Evolutionary conservation across 345 rosid genomes (phyloP), one percentile per base, ranked within the genome.

Genomic region (Stellera chamaejasme): DNA sequence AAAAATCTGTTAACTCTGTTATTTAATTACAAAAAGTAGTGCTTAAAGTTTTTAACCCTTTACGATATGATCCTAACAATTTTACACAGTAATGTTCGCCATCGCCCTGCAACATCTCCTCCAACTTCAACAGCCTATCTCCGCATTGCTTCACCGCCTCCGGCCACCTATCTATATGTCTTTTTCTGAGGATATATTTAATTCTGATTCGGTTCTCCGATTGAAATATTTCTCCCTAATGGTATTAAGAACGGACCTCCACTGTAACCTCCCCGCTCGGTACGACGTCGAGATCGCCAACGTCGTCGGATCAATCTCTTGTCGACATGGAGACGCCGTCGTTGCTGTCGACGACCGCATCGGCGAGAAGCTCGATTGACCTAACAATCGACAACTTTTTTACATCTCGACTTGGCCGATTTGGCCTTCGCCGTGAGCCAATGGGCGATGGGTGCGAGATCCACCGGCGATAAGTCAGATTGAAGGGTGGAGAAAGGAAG

Each of bases 201-300:
- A 46, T 19, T 72, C 82, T 13, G 83, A 78, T 53, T 75, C 81
- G 19, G 69, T 75, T 48, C 69, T 69, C 59, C 81, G 69, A 28
- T 36, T 75, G 27, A 77, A 68, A 0, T 80, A 80, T 43, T 41
- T 62, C 64, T 81, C 86, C 45, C 46, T 60, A 36, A 81, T 81
- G 27, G 80, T 66, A 15, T 71, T 80, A 68, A 81, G 66, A 51
- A 60, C 47, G 2, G 86, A 82, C 42, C 60, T 75, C 82, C 82
- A 81, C 0, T 72, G 10, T 49, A 25, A 50, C 50, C 47, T 56
- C 7, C 56, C 48, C 23, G 26, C 60, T 0, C 50, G 48, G 1
- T 2, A 2, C 6, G 58, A 41, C 26, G 60, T 54, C 43, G 43
- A 54, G 11, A 27, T 27, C 15, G 11, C 41, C 13, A 41, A 10